Evolutionary conservation across 148 eudicot genomes (phyloP).

Genomic region (Polygonum maritimum): DNA sequence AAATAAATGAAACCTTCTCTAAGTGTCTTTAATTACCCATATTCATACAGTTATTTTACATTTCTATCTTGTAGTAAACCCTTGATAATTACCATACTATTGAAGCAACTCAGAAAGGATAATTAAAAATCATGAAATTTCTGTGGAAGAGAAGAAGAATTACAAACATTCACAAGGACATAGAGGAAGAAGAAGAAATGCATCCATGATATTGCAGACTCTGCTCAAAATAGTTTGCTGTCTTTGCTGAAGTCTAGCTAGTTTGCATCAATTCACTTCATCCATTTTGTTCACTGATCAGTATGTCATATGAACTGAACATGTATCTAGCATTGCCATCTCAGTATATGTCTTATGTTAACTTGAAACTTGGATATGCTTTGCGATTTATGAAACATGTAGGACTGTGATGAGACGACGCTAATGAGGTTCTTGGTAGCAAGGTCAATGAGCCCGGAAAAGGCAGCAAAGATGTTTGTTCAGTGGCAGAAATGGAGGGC

Average conservation of each 20-base stretch:
- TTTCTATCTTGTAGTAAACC: too few species aligned
- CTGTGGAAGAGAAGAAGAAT: neutral
- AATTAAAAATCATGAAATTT: too few species aligned
- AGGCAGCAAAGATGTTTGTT: conserved; percentile 55
- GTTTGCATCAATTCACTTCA: neutral
- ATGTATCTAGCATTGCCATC: neutral
- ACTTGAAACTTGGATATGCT: neutral
- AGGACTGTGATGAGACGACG: conserved; percentile 33
- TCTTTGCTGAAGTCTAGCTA: neutral
- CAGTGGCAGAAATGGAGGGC: conserved; percentile 53
- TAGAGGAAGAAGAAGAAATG: neutral
- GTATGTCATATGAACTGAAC: too few species aligned
- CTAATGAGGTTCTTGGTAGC: conserved; percentile 48
- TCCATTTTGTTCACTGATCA: too few species aligned
- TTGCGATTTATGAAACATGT: neutral
- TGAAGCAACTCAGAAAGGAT: too few species aligned
- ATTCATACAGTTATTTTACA: too few species aligned
- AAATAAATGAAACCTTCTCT: too few species aligned
- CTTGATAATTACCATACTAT: too few species aligned
- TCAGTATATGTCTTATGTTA: neutral
- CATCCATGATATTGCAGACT: too few species aligned
- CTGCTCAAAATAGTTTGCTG: too few species aligned
- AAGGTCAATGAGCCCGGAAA: conserved; percentile 42
- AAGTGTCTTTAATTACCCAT: too few species aligned
- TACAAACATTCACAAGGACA: neutral